Conservation (phyloP, 148 eudicot genomes). For the Arbutus unedo region DNA sequence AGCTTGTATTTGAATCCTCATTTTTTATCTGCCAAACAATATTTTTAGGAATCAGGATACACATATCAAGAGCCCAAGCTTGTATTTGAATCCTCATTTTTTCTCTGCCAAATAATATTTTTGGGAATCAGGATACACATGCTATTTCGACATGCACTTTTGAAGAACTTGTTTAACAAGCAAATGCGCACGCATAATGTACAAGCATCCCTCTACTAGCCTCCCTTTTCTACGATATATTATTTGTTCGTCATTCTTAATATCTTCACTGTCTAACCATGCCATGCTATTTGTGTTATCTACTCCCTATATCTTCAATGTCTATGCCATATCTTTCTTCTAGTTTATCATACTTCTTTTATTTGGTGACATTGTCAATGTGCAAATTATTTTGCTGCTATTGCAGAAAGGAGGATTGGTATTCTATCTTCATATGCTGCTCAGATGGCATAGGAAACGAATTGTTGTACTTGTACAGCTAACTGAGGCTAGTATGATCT, state of each 20-base stretch:
- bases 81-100: too few relatives aligned
- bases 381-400: neutral
- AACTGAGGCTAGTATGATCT: constrained; percentile 45
- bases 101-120: too few relatives aligned
- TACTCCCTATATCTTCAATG: neutral
- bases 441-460: constrained; percentile 33
- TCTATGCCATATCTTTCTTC: neutral
- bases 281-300: neutral
- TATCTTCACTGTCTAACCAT: neutral
- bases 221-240: too few relatives aligned
- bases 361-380: constrained; percentile 1
- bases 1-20: too few relatives aligned
- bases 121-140: too few relatives aligned
- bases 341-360: neutral
- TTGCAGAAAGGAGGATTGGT: constrained; percentile 57
- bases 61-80: too few relatives aligned
- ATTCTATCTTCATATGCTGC: constrained; percentile 37
- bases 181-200: too few relatives aligned
- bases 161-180: too few relatives aligned
- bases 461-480: constrained; percentile 79
- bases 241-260: neutral
- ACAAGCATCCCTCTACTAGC: too few relatives aligned
- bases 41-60: too few relatives aligned
- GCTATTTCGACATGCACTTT: too few relatives aligned
- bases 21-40: too few relatives aligned